Base-by-base conservation (phyloP, 139 green algal genomes). In the Chlorella sp. region DNA sequence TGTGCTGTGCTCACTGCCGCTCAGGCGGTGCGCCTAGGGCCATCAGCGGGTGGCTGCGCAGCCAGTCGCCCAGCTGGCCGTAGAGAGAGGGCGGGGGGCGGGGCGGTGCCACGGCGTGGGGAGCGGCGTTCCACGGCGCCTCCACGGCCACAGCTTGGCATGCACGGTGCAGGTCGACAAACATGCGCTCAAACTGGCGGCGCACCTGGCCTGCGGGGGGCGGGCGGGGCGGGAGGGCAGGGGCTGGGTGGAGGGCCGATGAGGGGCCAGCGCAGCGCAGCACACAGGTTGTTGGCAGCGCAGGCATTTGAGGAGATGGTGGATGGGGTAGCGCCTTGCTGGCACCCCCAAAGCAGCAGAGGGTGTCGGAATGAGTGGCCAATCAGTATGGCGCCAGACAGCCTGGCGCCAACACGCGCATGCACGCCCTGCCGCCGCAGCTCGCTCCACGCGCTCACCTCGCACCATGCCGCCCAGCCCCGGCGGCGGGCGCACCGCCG, bases 161-260 rank as follows among this genome's bases (percentile, higher is more conserved):
- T 15, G 80, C 80, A n/a, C 48, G 48, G 42, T 85, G 80, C 42
- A 85, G 48, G 80, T 85, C 79, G 18, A 21, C 30, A 40, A 71
- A 85, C 48, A 85, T 71, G 48, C 80, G 80, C 80, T 85, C 80
- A 85, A 85, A 85, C 80, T 85, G 80, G 30, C 80, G 80, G 39
- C 80, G 80, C 80, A 85, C 80, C 30, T 85, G 80, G 48, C 80
- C 80, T 85, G 80, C 80, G 42, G 32, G 18, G 53, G 80, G 21
- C 18, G 32, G 40, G 28, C 11, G 22, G 22, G 34, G 34, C 11
- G n/a, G n/a, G n/a, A n/a, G n/a, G n/a, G n/a, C n/a, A n/a, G n/a
- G n/a, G n/a, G 80, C 14, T 16, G 40, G 36, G 37, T 5, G 28
- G 7, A 57, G 30, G 34, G 48, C 48, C 5, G 48, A 9, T 57